phyloP scores from a whole-genome alignment of 1,139 yeast species.

The Magnusiomyces starmeri region DNA sequence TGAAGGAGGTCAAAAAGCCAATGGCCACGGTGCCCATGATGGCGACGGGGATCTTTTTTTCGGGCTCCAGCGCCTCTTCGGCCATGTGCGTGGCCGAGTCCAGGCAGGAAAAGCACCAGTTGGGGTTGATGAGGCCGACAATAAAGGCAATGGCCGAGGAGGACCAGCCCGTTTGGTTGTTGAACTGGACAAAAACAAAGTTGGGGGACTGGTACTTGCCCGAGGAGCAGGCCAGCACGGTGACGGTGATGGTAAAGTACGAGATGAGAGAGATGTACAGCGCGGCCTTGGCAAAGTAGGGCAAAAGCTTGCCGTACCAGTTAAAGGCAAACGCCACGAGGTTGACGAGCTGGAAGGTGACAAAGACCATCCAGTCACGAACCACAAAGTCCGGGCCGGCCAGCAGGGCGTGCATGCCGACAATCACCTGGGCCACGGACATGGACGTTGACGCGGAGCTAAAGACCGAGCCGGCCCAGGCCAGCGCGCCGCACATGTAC shows the following conservation, averaged over 20 bases:
- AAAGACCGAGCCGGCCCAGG: slow-evolving; percentile 53
- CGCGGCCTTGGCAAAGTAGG: slow-evolving; percentile 38
- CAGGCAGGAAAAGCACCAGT: slow-evolving; percentile 54
- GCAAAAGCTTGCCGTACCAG: slow-evolving; percentile 35
- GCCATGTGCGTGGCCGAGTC: slow-evolving; percentile 59
- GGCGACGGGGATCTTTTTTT: slow-evolving; percentile 48
- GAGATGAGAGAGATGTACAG: slow-evolving; percentile 45
- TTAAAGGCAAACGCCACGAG: slow-evolving; percentile 32
- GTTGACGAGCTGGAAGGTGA: slow-evolving; percentile 36
- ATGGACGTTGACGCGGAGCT: slow-evolving; percentile 50
- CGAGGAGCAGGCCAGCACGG: slow-evolving; percentile 43
- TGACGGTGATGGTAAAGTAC: slow-evolving; percentile 42
- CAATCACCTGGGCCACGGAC: slow-evolving; percentile 42
- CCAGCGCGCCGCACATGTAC: slow-evolving; percentile 48
- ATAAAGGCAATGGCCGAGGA: slow-evolving; percentile 49
- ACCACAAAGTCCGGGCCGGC: slow-evolving; percentile 41
- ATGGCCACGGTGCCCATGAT: slow-evolving; percentile 50
- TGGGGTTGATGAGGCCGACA: slow-evolving; percentile 53
- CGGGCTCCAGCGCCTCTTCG: slow-evolving; percentile 48
- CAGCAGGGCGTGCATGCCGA: slow-evolving; percentile 44
- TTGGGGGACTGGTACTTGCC: slow-evolving; percentile 43
- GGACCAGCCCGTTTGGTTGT: slow-evolving; percentile 52
- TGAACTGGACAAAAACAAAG: slow-evolving; percentile 45
- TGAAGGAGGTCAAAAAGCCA: slow-evolving; percentile 49
- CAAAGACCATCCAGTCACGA: slow-evolving; percentile 45